Evolutionary conservation across 176 grass and related monocot species (phyloP).

Genomic region (Eragrostis curvula): DNA sequence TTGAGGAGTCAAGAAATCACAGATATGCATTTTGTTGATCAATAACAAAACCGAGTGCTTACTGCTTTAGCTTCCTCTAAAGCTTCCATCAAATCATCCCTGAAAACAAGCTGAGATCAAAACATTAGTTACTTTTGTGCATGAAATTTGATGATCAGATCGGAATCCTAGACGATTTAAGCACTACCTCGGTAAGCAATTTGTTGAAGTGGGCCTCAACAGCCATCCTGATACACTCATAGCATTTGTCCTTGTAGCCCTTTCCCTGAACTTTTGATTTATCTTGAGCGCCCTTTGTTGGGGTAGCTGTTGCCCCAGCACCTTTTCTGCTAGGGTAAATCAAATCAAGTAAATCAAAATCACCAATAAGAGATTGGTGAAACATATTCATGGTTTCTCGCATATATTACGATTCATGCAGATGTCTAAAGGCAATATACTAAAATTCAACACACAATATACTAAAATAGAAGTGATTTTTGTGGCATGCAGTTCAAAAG

Average conservation of each 20-base stretch:
- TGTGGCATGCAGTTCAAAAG: neutral
- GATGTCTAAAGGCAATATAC: slow-evolving; percentile 8
- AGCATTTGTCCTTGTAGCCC: slow-evolving; percentile 97
- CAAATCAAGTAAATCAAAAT: slow-evolving; percentile 22
- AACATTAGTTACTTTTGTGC: slow-evolving; percentile 44
- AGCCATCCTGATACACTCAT: slow-evolving; percentile 87
- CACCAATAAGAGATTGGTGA: slow-evolving; percentile 22
- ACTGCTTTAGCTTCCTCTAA: slow-evolving; percentile 96
- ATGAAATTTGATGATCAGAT: slow-evolving; percentile 20
- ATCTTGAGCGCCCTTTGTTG: slow-evolving; percentile 67
- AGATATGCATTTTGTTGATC: neutral
- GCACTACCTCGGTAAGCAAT: slow-evolving; percentile 78
- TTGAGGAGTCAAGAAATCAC: slow-evolving; percentile 11
- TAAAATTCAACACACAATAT: neutral
- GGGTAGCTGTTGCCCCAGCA: slow-evolving; percentile 49
- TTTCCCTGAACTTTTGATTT: slow-evolving; percentile 86
- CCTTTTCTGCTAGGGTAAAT: slow-evolving; percentile 62
- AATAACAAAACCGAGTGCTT: slow-evolving; percentile 49
- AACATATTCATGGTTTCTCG: slow-evolving; percentile 34
- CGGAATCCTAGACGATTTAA: slow-evolving; percentile 29
- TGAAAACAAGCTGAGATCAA: slow-evolving; percentile 74
- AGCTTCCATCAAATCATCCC: slow-evolving; percentile 94
- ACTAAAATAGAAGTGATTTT: neutral
- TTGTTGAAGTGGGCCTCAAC: slow-evolving; percentile 87
- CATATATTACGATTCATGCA: slow-evolving; percentile 28